A percentile compares a stretch with the other conserved stretches of the same genome.
Conservation (phyloP, 257 asterid genomes). For the Solanum sejunctum region DNA sequence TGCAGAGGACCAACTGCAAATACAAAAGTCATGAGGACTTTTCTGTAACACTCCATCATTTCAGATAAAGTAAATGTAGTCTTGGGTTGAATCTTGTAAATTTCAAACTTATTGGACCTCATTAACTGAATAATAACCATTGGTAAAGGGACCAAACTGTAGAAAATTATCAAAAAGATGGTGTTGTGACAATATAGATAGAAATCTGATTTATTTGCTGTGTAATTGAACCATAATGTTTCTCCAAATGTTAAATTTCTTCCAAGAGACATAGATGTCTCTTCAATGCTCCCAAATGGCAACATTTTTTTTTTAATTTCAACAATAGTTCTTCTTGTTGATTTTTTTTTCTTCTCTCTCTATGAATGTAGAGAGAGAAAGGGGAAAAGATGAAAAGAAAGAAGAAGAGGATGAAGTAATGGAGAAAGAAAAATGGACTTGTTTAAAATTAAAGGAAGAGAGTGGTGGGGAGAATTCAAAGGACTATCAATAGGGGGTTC, state of each 20-base stretch:
- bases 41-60: conserved; percentile 44
- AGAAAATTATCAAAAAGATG: conserved; percentile 43
- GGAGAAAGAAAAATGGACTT: neutral
- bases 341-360: conserved; percentile 9
- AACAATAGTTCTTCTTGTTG: neutral
- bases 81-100: conserved; percentile 60
- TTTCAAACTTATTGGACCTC: conserved; percentile 23
- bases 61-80: conserved; percentile 27
- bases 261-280: conserved; percentile 37
- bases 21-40: conserved; percentile 33
- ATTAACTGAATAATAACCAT: conserved; percentile 32
- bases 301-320: conserved; percentile 19
- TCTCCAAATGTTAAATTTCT: conserved; percentile 47
- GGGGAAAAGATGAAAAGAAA: neutral
- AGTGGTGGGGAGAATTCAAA: neutral
- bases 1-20: conserved; percentile 54
- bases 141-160: conserved; percentile 46
- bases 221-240: conserved; percentile 50
- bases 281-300: conserved; percentile 38
- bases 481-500: neutral
- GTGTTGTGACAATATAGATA: conserved; percentile 55
- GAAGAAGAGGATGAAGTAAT: neutral
- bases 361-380: neutral
- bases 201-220: conserved; percentile 42
- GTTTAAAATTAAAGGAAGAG: neutral